Evolutionary conservation across 495 filamentous ascomycete genomes (phyloP).

Genomic region (Annulohypoxylon stygium): DNA sequence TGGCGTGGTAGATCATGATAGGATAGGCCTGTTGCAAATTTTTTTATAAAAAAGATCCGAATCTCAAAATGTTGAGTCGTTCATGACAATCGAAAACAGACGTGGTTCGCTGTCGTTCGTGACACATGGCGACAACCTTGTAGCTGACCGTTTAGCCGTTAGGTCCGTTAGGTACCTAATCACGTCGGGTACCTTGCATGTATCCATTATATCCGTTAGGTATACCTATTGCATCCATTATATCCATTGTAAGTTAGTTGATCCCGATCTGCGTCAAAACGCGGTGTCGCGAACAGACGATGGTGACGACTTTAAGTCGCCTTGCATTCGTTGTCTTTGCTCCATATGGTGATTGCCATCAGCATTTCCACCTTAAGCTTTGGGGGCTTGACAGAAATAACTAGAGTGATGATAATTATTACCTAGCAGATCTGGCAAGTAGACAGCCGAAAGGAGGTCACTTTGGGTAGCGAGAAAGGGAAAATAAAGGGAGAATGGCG

Average conservation of each 20-base stretch:
- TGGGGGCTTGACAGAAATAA: background rate
- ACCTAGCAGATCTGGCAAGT: constrained; percentile 18
- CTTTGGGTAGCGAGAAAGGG: constrained; percentile 1
- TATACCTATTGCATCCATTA: background rate
- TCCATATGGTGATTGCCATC: constrained; percentile 30
- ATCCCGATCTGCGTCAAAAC: constrained; percentile 5
- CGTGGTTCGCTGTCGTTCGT: constrained; percentile 41
- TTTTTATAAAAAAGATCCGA: constrained; percentile 4
- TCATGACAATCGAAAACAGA: constrained; percentile 20
- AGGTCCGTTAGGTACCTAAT: background rate
- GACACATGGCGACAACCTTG: constrained; percentile 39
- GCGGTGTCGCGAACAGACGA: constrained; percentile 20
- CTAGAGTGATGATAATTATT: constrained; percentile 12
- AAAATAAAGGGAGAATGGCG: constrained; percentile 17
- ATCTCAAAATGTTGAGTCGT: constrained; percentile 2
- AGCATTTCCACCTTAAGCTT: constrained; percentile 28
- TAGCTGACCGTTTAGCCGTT: constrained; percentile 16
- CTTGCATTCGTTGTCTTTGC: constrained; percentile 23
- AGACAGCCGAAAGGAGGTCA: constrained; percentile 16
- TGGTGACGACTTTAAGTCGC: constrained; percentile 2
- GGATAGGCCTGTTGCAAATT: constrained; percentile 16
- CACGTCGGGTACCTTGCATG: background rate
- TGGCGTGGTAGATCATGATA: constrained; percentile 40
- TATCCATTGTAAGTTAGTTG: background rate
- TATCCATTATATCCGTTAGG: background rate